Conservation (phyloP, 1,139 yeast genomes). For the Suhomyces ambrosiae region DNA sequence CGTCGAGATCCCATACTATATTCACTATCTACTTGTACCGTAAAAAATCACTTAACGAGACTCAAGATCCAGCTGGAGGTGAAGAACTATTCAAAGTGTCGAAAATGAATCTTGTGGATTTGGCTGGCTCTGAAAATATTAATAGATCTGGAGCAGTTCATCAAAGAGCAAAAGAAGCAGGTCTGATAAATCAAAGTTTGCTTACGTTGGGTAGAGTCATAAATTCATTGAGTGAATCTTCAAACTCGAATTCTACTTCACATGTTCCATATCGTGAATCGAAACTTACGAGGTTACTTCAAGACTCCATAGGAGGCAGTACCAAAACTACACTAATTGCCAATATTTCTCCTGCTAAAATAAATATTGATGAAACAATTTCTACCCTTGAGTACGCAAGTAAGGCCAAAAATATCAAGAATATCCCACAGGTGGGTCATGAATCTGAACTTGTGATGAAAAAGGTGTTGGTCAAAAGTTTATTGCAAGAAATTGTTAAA, state of each 20-base stretch:
- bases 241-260: constrained; percentile 22
- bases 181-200: constrained; percentile 81
- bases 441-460: constrained; percentile 58
- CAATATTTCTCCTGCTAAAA: constrained; percentile 77
- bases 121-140: constrained; percentile 88
- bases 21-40: constrained; percentile 63
- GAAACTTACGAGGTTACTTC: constrained; percentile 73
- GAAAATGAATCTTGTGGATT: constrained; percentile 77
- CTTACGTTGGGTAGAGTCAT: constrained; percentile 85
- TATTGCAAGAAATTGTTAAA: constrained; percentile 58
- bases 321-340: constrained; percentile 82
- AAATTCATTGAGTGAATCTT: constrained; percentile 54
- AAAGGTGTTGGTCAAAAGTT: constrained; percentile 57
- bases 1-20: constrained; percentile 74
- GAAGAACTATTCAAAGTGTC: constrained; percentile 52
- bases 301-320: constrained; percentile 81
- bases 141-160: constrained; percentile 77
- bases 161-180: constrained; percentile 84
- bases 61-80: constrained; percentile 16
- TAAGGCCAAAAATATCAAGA: constrained; percentile 76
- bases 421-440: constrained; percentile 62
- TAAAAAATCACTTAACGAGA: constrained; percentile 22
- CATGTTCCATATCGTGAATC: constrained; percentile 89
- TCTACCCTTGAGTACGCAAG: constrained; percentile 86
- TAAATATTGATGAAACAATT: constrained; percentile 73